Evolutionary conservation across 257 asterid species (phyloP), one percentile per base, ranked within the genome.

Genomic region (Penstemon barbatus): DNA sequence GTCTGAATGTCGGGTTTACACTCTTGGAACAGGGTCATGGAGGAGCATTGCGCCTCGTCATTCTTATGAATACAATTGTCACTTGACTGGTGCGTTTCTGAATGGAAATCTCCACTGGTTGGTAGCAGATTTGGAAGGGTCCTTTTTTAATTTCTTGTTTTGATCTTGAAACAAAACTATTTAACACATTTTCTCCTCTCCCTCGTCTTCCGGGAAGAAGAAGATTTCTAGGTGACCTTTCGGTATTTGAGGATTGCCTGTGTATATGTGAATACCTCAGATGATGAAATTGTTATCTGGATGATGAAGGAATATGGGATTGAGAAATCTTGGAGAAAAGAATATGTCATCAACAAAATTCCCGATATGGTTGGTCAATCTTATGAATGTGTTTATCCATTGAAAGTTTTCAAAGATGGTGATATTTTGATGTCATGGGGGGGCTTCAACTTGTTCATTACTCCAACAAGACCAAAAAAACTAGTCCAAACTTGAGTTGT

Each of bases 1-100:
- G 39, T 71, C 74, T 4, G 70, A 57, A 4, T 80, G 80, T 44
- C 63, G 60, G 7, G 77, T 81, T 52, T 79, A 83, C 77, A 76
- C 89, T 3, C 75, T 83, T 10, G 89, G 87, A 67, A 77, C 75
- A 37, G 76, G 81, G n/a, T 50, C 63, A 0, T 84, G 89, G 84
- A 67, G 78, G 46, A 60, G 51, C 19, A 45, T 76, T 5, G 70
- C 42, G 38, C 4, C 51, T 8, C 63, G 39, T 6, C 10, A 49
- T 4, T 18, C 5, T 5, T 13, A 60, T 11, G 65, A 40, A 9
- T 60, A 60, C 48, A 13, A 45, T 40, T 60, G 1, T 0, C 3
- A 7, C 0, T 25, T 7, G 4, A 40, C 11, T 15, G 81, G 80
- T 4, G 52, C 68, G 0, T 73, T 66, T 39, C 8, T 77, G 7